Percentiles rank a stretch among this genome's conserved stretches.
Evolutionary conservation across 441 rosid species (phyloP).

Genomic region (Oxalis stricta): DNA sequence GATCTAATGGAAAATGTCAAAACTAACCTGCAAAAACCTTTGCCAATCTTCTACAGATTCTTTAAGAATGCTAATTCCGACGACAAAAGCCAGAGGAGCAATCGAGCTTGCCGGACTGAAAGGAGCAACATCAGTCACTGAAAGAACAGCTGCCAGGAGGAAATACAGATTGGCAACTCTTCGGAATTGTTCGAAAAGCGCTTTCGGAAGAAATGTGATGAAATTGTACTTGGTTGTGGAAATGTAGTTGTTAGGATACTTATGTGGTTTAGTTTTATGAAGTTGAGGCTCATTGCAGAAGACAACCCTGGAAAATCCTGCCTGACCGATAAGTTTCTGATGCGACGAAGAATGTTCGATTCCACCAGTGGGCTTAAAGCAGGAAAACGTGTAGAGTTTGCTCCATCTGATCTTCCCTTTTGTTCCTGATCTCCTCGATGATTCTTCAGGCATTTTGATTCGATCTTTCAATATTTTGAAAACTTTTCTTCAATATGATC

Average conservation of each 20-base stretch:
- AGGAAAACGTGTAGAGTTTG: conserved; percentile 40
- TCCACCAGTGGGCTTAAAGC: conserved; percentile 25
- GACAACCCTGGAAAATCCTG: conserved; percentile 41
- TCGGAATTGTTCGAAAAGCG: conserved; percentile 60
- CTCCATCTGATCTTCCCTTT: conserved; percentile 35
- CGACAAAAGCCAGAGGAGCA: conserved; percentile 46
- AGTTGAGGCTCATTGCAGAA: conserved; percentile 39
- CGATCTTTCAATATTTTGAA: neutral
- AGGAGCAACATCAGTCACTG: conserved; percentile 36
- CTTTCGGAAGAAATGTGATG: conserved; percentile 42
- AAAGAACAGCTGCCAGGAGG: conserved; percentile 37
- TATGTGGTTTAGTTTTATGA: conserved; percentile 26
- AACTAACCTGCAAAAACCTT: conserved; percentile 40
- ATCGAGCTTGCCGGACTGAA: conserved; percentile 31
- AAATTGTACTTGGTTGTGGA: conserved; percentile 55
- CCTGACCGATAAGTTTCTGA: conserved; percentile 24
- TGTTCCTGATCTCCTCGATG: conserved; percentile 13
- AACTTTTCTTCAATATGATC: too few relatives aligned
- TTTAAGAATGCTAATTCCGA: conserved; percentile 55
- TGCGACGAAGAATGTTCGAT: conserved; percentile 10
- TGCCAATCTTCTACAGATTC: conserved; percentile 71
- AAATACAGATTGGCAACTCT: conserved; percentile 65
- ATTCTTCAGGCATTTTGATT: conserved; percentile 13
- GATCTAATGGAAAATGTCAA: neutral
- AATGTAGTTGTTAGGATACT: conserved; percentile 33